phyloP scores from a whole-genome alignment of 805 yeast genomes.

The Metschnikowia amazonensis region DNA sequence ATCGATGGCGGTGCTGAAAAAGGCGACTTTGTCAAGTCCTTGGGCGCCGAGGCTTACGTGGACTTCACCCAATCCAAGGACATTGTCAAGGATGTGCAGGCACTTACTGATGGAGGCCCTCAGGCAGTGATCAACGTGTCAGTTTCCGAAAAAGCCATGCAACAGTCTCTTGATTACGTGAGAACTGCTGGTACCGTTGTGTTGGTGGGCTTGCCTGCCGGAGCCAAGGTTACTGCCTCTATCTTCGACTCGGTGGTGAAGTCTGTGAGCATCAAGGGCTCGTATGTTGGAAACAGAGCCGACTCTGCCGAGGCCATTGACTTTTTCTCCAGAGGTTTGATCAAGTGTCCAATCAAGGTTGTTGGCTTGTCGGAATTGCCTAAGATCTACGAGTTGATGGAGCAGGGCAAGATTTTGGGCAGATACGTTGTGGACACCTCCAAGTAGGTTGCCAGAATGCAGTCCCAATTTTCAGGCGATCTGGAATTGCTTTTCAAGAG shows the following conservation, averaged over 20 bases:
- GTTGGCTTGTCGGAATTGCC: conserved; percentile 73
- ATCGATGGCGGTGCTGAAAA: conserved; percentile 70
- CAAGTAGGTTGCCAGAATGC: conserved; percentile 14
- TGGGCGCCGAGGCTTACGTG: conserved; percentile 28
- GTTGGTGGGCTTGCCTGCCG: conserved; percentile 73
- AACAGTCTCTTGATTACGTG: conserved; percentile 38
- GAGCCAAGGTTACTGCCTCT: conserved; percentile 64
- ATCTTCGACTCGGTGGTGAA: conserved; percentile 73
- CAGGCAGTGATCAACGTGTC: conserved; percentile 76
- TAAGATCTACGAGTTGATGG: conserved; percentile 70
- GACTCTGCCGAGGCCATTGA: conserved; percentile 80
- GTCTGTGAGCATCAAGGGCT: conserved; percentile 70
- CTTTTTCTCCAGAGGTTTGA: conserved; percentile 68
- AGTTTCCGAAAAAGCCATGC: conserved; percentile 66
- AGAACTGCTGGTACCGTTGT: conserved; percentile 33
- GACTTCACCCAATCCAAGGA: conserved; percentile 43
- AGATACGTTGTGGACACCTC: conserved; percentile 82
- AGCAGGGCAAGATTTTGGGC: conserved; percentile 79
- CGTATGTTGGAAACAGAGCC: conserved; percentile 86
- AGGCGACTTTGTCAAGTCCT: conserved; percentile 40
- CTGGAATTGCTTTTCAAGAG: background rate
- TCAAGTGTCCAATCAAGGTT: conserved; percentile 68
- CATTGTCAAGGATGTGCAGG: conserved; percentile 50
- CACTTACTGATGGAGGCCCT: conserved; percentile 68
- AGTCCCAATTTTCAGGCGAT: too few species aligned